Percentiles rank a stretch among this genome's conserved stretches.
phyloP scores from a whole-genome alignment of 2,329 filamentous ascomycete genomes.

The Ilyonectria robusta region DNA sequence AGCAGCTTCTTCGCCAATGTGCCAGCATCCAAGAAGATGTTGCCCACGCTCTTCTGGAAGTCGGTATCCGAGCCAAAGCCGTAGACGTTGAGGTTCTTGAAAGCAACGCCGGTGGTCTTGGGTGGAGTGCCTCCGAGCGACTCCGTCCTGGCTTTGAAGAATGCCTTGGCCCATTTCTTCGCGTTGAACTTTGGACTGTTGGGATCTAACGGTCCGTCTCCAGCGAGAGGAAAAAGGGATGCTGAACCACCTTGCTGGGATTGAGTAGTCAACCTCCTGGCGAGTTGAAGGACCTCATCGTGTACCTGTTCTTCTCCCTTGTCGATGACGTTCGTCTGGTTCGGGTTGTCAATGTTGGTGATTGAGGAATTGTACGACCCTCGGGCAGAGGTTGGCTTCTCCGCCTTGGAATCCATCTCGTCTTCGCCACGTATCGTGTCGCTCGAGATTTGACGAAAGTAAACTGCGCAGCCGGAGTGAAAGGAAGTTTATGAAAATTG shows the following conservation, averaged over 20 bases:
- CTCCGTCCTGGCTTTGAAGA: background rate
- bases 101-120: conserved; percentile 65
- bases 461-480: background rate
- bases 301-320: conserved; percentile 9
- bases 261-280: conserved; percentile 9
- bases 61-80: conserved; percentile 77
- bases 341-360: background rate
- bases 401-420: background rate
- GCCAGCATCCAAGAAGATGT: conserved; percentile 65
- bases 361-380: background rate
- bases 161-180: conserved; percentile 15
- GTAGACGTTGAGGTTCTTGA: conserved; percentile 74
- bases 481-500: background rate
- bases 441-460: background rate
- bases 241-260: background rate
- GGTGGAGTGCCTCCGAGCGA: conserved; percentile 4
- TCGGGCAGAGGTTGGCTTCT: background rate
- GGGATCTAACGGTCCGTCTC: conserved; percentile 8
- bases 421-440: background rate
- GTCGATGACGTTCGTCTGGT: background rate
- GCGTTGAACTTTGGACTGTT: conserved; percentile 10
- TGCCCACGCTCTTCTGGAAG: conserved; percentile 75
- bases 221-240: background rate
- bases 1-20: conserved; percentile 62
- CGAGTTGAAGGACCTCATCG: conserved; percentile 4